Conservation (phyloP, 2,329 filamentous ascomycete genomes). For the Xylariales sp. region DNA sequence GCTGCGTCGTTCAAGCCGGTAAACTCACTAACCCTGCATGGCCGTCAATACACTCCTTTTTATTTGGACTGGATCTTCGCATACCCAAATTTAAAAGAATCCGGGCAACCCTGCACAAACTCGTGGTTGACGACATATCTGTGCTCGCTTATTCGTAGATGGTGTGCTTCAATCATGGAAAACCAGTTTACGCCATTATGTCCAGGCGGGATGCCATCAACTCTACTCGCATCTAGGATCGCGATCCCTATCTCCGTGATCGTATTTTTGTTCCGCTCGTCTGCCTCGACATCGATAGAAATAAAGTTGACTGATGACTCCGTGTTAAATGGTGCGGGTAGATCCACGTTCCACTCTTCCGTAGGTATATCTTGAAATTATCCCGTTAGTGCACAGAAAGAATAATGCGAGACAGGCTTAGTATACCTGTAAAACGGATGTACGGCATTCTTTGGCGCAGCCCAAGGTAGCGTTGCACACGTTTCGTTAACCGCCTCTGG, state of each 20-base stretch:
- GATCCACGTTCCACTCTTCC: conserved; percentile 32
- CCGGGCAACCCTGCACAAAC: conserved; percentile 70
- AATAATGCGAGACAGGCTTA: too few relatives aligned
- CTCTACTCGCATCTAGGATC: conserved; percentile 64
- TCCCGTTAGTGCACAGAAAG: too few relatives aligned
- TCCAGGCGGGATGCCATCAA: conserved; percentile 55
- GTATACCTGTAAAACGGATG: conserved; percentile 8
- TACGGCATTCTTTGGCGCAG: conserved; percentile 35
- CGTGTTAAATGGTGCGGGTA: conserved; percentile 39
- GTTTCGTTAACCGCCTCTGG: conserved; percentile 53
- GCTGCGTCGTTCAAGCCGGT: conserved; percentile 28
- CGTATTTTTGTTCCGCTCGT: conserved; percentile 59
- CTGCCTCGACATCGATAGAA: conserved; percentile 78
- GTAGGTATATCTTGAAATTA: too few relatives aligned
- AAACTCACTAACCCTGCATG: conserved; percentile 36
- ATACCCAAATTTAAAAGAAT: conserved; percentile 71
- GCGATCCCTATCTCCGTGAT: conserved; percentile 87
- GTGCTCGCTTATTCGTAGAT: conserved; percentile 74
- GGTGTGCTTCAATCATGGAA: conserved; percentile 60
- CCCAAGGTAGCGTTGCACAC: conserved; percentile 67
- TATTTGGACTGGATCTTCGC: conserved; percentile 13
- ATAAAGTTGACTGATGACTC: conserved; percentile 65
- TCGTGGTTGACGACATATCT: conserved; percentile 59
- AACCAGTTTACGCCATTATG: conserved; percentile 62
- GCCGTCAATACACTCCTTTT: conserved; percentile 13